Evolutionary conservation across 2,329 filamentous ascomycete genomes (phyloP), one percentile per base, ranked within the genome.

Genomic region (Hymenoscyphus occultus): DNA sequence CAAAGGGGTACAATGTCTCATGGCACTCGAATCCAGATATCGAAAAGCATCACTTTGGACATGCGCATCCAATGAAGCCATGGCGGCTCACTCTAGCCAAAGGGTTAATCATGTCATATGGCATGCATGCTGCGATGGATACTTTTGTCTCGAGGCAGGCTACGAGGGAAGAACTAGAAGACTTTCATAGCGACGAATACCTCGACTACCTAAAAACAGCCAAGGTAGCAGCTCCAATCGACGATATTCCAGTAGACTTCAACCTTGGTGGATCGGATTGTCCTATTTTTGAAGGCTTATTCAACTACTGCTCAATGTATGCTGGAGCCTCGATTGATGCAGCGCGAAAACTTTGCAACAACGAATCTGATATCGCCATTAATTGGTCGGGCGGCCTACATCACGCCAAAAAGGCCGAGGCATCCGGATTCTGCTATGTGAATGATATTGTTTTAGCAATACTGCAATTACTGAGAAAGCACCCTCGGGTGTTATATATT

Each of bases 41-140:
- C 76, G 95, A 99, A 80, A 90, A 91, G 75, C 94, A 98, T 78
- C 95, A 99, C 78, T 99, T 99, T 77, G 95, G 95, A 70, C 90
- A 92, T 79, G 93, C 92, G 10, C 95, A 99, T 81, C 95, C 95
- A 22, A 99, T 99, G 95, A 99, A 99, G 78, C 95, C 95, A 65
- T 98, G 95, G 94, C 91, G 95, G 42, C 81, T 99, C 69, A 97
- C 93, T 16, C 84, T 99, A 63, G 96, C 95, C 64, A 98, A 99
- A 77, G 92, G 95, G 73, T 86, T 99, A 58, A 92, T 99, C 69
- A 89, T 96, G 75, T 90, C 92, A 1, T 98, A 98, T 77, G 95
- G 95, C 70, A 92, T 99, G 85, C 93, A 96, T 73, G 91, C 94
- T 74, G 93, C 92, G 68, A 98, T 99, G 95, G 93, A 98, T 78